Conservation (phyloP, 2,329 filamentous ascomycete genomes). For the Trichoderma koningii region DNA sequence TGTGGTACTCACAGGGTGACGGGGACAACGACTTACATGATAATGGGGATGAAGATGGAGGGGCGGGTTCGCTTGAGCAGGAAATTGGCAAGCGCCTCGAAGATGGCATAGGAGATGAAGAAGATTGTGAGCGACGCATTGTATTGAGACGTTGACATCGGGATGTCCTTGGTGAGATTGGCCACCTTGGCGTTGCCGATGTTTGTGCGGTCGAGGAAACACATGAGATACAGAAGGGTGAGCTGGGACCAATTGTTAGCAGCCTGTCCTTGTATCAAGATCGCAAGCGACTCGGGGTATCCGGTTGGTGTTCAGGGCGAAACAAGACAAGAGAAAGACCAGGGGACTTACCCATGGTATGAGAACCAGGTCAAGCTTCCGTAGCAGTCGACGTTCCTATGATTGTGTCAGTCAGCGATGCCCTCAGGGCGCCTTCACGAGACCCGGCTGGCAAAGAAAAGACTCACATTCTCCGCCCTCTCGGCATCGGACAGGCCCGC, state of each 20-base stretch:
- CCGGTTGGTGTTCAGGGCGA: background rate
- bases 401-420: background rate
- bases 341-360: slow-evolving; percentile 57
- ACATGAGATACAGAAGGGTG: slow-evolving; percentile 71
- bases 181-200: slow-evolving; percentile 71
- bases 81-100: slow-evolving; percentile 77
- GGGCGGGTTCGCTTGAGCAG: slow-evolving; percentile 76
- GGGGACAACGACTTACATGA: slow-evolving; percentile 60
- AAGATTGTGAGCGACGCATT: slow-evolving; percentile 79
- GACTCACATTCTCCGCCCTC: slow-evolving; percentile 58
- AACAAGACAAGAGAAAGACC: background rate
- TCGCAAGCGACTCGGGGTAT: background rate
- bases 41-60: slow-evolving; percentile 76
- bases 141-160: slow-evolving; percentile 65
- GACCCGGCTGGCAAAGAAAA: slow-evolving; percentile 21
- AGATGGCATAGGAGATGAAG: slow-evolving; percentile 81
- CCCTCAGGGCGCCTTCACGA: background rate
- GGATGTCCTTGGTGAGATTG: slow-evolving; percentile 49
- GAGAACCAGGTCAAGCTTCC: slow-evolving; percentile 62
- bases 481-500: slow-evolving; percentile 66
- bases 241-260: slow-evolving; percentile 46
- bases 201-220: slow-evolving; percentile 76
- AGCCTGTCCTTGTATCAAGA: background rate
- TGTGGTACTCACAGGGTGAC: background rate
- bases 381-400: slow-evolving; percentile 63